Conservation (phyloP, 2,329 filamentous ascomycete species). For the Cercospora brassicicola region DNA sequence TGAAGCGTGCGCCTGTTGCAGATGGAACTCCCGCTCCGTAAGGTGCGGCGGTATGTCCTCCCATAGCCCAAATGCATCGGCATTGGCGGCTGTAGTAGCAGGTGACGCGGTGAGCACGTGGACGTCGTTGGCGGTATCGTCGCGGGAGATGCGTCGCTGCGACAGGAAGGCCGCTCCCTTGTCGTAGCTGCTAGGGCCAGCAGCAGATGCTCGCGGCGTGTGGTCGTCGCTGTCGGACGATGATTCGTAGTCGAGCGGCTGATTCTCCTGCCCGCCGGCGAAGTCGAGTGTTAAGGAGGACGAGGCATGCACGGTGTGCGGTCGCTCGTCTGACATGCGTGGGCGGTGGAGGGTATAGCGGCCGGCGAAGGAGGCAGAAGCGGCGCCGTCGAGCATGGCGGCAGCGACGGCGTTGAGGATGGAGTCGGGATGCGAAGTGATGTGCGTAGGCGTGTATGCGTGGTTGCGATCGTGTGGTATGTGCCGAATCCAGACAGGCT, state of each 20-base stretch:
- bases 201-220: conserved; percentile 25
- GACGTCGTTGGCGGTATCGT: conserved; percentile 34
- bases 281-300: conserved; percentile 18
- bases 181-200: conserved; percentile 9
- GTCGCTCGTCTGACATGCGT: conserved; percentile 20
- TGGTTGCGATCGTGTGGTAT: not conserved
- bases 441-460: not conserved
- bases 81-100: not conserved
- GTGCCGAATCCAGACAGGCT: not conserved
- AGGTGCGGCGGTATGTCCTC: conserved; percentile 10
- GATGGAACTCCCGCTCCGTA: conserved; percentile 4
- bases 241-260: conserved; percentile 12
- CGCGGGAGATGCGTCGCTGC: conserved; percentile 29
- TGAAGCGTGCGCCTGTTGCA: conserved; percentile 2
- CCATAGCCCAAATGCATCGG: conserved; percentile 2
- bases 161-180: not conserved
- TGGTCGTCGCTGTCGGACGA: conserved; percentile 18
- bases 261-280: conserved; percentile 21
- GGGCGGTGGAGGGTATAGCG: conserved; percentile 5
- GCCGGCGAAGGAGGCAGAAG: not conserved
- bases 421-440: not conserved
- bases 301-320: conserved; percentile 32
- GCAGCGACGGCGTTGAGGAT: not conserved
- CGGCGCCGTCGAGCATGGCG: conserved; percentile 2
- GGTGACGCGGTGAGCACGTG: conserved; percentile 22